Evolutionary conservation across 164 flowering plant species (phyloP), one percentile per base, ranked within the genome.

Genomic region (Berberis thunbergii): DNA sequence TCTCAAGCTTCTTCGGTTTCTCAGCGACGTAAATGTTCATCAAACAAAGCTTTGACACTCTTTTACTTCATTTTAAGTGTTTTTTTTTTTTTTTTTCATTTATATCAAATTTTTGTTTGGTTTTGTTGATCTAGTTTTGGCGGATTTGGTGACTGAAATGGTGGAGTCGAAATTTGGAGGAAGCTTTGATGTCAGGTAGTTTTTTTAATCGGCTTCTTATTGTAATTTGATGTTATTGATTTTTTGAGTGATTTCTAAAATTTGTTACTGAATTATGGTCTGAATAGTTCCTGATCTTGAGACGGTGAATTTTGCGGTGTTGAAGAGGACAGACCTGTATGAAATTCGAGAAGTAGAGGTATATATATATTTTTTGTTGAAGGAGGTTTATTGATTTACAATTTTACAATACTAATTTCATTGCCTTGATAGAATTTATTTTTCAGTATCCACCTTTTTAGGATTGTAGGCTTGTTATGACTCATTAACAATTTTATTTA

Each of bases 331-430:
- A 41, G 89, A 84, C 9, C 74, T 70, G 68, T 93, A 84, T 54
- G 97, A 90, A 78, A 93, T 93, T 13, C 76, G 97, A 75, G 82
- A 88, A 79, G 84, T 90, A 7, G 94, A 93, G 94, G 98, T 26
- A 26, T 86, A 65, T 48, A 26, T 26, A 26, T 26, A 26, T 26
- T 63, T 50, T 38, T 62, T 49, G 10, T 41, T 38, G 42, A 9
- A 26, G 26, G 26, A 26, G 26, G 26, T 26, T 26, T 26, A 26
- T 26, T 26, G 26, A 26, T 26, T 26, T 26, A 26, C 26, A 26
- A 26, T 26, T 26, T 26, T 26, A 26, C 26, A 26, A 26, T 26
- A 26, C 26, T 26, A 26, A 26, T 26, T 26, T 26, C 26, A 26
- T 26, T 26, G 26, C 26, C 26, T 26, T 26, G 26, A 26, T 26